These are phyloP conservation scores for Pleurotus eryngii DNA, from an alignment of 768 basidiomycete genomes.

Conservation along the genomic window DNA sequence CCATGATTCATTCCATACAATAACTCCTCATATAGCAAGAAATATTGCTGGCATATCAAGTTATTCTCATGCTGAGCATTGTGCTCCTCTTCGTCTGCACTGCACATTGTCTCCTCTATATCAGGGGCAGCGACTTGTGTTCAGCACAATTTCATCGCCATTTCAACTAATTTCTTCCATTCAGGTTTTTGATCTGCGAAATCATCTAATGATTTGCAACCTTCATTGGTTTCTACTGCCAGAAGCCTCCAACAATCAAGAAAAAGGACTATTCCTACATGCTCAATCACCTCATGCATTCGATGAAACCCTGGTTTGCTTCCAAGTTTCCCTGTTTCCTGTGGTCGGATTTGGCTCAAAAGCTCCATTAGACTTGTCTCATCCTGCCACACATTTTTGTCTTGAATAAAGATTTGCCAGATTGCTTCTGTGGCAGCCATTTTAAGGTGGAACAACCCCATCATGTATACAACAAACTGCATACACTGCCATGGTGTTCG, in stretches of 20 bases:
- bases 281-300: slow-evolving; percentile 32
- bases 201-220: slow-evolving; percentile 16
- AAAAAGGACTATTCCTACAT: slow-evolving; percentile 21
- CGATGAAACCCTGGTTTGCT: slow-evolving; percentile 30
- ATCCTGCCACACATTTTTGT: slow-evolving; percentile 13
- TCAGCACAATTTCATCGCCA: slow-evolving; percentile 20
- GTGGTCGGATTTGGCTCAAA: slow-evolving; percentile 21
- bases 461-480: slow-evolving; percentile 17
- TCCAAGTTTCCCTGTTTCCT: slow-evolving; percentile 17
- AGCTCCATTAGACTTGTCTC: slow-evolving; percentile 17
- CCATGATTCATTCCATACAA: slow-evolving; percentile 28
- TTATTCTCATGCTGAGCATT: slow-evolving; percentile 30
- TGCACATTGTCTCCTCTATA: not conserved
- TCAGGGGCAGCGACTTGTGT: slow-evolving; percentile 15
- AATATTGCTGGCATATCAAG: slow-evolving; percentile 26
- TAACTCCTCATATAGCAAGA: slow-evolving; percentile 38
- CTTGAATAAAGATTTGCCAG: slow-evolving; percentile 19
- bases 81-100: slow-evolving; percentile 17
- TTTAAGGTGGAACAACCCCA: slow-evolving; percentile 26
- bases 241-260: slow-evolving; percentile 29
- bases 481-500: slow-evolving; percentile 12
- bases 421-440: slow-evolving; percentile 27
- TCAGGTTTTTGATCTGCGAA: slow-evolving; percentile 28
- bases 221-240: slow-evolving; percentile 6
- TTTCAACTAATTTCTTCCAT: slow-evolving; percentile 16